Conservation (phyloP, 306 rosid genomes). For the Cucumis sativus region Cucumber_9930_V3 NC_026657.2:3149501-3150000, state of each 20-base stretch:
- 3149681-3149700: neutral
- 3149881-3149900: conserved; percentile 49
- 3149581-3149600: neutral
- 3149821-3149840: conserved; percentile 78
- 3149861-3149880: conserved; percentile 66
- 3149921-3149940: conserved; percentile 84
- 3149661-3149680: neutral
- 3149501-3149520: neutral
- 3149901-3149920: conserved; percentile 53
- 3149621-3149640: neutral
- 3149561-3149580: neutral
- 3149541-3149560: neutral
- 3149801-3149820: conserved; percentile 75
- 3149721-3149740: conserved; percentile 66
- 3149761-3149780: conserved; percentile 64
- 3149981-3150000: conserved; percentile 77
- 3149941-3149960: conserved; percentile 82
- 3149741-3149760: conserved; percentile 64
- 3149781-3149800: conserved; percentile 68
- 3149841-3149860: conserved; percentile 61
- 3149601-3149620: neutral
- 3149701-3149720: conserved; percentile 68
- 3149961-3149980: conserved; percentile 62
- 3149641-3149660: neutral
- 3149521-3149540: neutral